These are phyloP conservation scores for Elongisporangium undulatum DNA, from an alignment of 352 stramenopile genomes.

Conservation along the genomic window DNA sequence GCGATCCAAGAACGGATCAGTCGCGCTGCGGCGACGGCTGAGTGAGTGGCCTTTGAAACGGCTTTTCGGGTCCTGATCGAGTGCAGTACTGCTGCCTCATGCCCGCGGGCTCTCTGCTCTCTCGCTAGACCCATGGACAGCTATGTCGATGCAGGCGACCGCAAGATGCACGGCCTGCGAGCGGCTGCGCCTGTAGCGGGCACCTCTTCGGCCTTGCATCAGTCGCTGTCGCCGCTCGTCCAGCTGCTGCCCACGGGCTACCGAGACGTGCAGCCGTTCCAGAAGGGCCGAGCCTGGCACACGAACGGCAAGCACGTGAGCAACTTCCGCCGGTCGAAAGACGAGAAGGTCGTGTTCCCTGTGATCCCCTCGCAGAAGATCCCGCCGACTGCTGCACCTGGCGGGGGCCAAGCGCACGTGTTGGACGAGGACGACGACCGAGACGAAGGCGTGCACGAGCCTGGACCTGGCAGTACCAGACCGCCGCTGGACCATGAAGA, in stretches of 20 bases:
- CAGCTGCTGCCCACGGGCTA: slow-evolving; percentile 57
- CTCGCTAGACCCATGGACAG: neutral
- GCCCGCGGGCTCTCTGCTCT: slow-evolving; percentile 4
- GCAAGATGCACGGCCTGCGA: neutral
- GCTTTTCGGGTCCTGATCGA: slow-evolving; percentile 3
- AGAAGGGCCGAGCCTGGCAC: slow-evolving; percentile 63
- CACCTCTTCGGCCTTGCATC: neutral
- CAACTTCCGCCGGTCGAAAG: slow-evolving; percentile 19
- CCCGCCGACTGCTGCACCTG: too few species aligned
- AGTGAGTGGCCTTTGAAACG: slow-evolving; percentile 1
- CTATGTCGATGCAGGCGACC: neutral
- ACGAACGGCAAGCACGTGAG: slow-evolving; percentile 31
- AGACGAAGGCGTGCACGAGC: slow-evolving; percentile 3
- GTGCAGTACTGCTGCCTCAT: slow-evolving; percentile 10
- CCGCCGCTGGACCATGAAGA: neutral
- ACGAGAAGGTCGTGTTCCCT: slow-evolving; percentile 45
- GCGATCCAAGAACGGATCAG: slow-evolving; percentile 10
- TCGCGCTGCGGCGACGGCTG: neutral
- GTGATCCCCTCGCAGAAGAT: slow-evolving; percentile 15
- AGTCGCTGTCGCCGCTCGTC: slow-evolving; percentile 50
- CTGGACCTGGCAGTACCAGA: neutral
- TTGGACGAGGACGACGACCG: slow-evolving; percentile 7
- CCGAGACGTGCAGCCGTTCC: slow-evolving; percentile 65
- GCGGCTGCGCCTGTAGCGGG: too few species aligned
- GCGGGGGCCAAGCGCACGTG: too few species aligned